These are phyloP conservation scores for Aspergillus cavernicola DNA, from an alignment of 495 filamentous ascomycete species.

Conservation along the genomic window DNA sequence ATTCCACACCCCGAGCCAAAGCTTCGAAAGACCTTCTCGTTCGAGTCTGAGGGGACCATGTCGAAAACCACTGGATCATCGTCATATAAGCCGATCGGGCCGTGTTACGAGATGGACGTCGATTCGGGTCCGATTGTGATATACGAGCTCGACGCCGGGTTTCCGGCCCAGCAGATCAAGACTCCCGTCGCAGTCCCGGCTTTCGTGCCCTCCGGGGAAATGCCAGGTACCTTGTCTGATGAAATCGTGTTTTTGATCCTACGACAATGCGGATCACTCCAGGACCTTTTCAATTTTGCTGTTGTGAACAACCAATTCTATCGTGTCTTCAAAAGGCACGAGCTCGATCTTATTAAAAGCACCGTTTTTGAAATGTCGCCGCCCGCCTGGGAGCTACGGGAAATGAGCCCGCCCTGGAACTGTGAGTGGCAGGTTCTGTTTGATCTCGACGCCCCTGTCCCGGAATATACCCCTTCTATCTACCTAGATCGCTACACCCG, in stretches of 20 bases:
- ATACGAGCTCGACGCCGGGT: constrained; percentile 39
- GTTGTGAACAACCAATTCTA: constrained; percentile 57
- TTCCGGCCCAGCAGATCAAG: constrained; percentile 20
- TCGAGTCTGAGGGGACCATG: constrained; percentile 23
- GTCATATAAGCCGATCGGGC: constrained; percentile 13
- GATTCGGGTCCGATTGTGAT: constrained; percentile 21
- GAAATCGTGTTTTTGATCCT: constrained; percentile 50
- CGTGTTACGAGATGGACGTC: constrained; percentile 21
- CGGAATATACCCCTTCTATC: constrained; percentile 53
- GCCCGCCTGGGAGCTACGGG: constrained; percentile 63
- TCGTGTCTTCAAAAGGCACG: constrained; percentile 56
- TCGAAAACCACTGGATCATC: constrained; percentile 12
- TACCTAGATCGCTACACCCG: constrained; percentile 55
- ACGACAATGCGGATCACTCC: constrained; percentile 44
- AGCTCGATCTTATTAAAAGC: constrained; percentile 53
- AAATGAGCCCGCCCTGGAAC: constrained; percentile 56
- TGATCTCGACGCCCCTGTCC: constrained; percentile 45
- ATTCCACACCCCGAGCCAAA: background rate
- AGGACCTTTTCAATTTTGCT: constrained; percentile 57
- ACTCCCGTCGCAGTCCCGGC: constrained; percentile 14
- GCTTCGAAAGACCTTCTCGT: constrained; percentile 1
- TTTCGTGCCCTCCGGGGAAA: constrained; percentile 11
- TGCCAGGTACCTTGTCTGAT: constrained; percentile 45
- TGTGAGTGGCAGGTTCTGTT: constrained; percentile 38
- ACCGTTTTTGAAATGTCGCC: constrained; percentile 54